These are phyloP conservation scores for Calonectria hongkongensis DNA, from an alignment of 2,329 filamentous ascomycete genomes.

Conservation along the genomic window DNA sequence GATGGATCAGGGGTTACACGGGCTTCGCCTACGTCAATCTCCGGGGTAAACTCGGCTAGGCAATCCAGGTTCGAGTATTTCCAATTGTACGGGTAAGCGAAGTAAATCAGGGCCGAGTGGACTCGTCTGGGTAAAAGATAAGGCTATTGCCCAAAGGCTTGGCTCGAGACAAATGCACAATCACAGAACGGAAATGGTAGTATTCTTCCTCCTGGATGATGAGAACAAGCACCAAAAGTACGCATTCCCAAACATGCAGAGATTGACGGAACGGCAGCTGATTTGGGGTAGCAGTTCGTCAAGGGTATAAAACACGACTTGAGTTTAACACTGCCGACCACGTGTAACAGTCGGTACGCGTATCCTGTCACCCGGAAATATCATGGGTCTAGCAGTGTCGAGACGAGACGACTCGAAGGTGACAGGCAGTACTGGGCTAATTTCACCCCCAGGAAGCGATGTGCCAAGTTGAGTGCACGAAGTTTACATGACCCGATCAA, in stretches of 20 bases:
- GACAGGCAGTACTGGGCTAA: neutral
- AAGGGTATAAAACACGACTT: neutral
- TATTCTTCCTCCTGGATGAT: too few relatives aligned
- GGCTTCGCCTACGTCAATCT: conserved; percentile 19
- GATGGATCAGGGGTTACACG: conserved; percentile 8
- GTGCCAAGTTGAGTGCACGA: conserved; percentile 6
- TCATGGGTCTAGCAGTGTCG: neutral
- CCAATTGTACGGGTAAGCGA: neutral
- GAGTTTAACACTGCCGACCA: neutral
- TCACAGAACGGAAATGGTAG: neutral
- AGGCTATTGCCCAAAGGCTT: too few relatives aligned
- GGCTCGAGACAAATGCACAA: neutral
- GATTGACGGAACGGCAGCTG: neutral
- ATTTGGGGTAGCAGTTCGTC: neutral
- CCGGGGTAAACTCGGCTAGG: conserved; percentile 12
- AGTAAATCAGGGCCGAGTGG: neutral
- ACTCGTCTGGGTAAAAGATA: neutral
- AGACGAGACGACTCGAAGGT: neutral
- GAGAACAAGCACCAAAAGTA: too few relatives aligned
- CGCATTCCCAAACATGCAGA: too few relatives aligned
- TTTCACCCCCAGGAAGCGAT: neutral
- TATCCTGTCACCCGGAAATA: neutral
- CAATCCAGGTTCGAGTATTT: neutral
- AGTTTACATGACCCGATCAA: neutral
- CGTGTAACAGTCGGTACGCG: neutral